Conservation (phyloP, 2,329 filamentous ascomycete genomes). For the Stagonosporopsis chrysanthemi region DNA sequence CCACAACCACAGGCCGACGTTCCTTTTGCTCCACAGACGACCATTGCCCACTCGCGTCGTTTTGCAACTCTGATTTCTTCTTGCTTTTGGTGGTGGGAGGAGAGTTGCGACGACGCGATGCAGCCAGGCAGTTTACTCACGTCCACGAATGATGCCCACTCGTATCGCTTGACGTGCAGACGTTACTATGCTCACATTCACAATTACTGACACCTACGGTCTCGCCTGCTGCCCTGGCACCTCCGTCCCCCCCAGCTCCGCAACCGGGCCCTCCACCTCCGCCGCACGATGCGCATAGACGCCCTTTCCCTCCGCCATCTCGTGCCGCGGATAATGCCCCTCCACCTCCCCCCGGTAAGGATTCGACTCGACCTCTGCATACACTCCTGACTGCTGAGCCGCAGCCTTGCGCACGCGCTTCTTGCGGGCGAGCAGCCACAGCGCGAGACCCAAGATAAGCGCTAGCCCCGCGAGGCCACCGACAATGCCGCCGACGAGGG, state of each 20-base stretch:
- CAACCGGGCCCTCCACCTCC: constrained; percentile 3
- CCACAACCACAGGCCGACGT: no score
- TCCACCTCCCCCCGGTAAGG: not conserved
- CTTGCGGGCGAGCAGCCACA: constrained; percentile 1
- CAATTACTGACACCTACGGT: not conserved
- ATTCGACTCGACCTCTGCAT: not conserved
- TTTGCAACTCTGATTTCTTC: no score
- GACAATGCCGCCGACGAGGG: not conserved
- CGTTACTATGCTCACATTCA: not conserved
- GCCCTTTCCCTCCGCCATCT: constrained; percentile 3
- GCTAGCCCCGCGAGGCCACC: not conserved
- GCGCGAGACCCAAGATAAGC: not conserved
- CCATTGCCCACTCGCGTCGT: no score
- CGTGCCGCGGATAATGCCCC: not conserved
- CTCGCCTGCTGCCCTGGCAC: not conserved
- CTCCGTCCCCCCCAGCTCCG: constrained; percentile 2
- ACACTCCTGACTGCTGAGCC: not conserved
- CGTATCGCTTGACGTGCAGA: no score
- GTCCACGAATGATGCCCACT: no score
- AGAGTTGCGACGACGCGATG: not conserved
- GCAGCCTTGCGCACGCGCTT: not conserved
- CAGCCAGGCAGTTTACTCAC: no score
- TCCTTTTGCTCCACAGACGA: no score
- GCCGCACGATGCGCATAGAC: constrained; percentile 1
- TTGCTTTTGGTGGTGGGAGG: not conserved